Evolutionary conservation across 306 rosid species (phyloP).

Genomic region (Lathyrus sativus): DNA sequence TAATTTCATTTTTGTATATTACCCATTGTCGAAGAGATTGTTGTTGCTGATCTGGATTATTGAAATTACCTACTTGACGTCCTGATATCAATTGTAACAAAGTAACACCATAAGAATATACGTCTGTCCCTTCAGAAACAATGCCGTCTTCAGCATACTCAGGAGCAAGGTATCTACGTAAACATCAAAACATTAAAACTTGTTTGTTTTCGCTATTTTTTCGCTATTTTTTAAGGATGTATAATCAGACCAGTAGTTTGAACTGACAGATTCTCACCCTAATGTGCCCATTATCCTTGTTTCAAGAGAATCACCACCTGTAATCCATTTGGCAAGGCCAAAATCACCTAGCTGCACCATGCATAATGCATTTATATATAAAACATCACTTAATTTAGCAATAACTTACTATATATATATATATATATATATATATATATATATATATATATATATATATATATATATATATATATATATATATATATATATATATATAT

Average conservation of each 20-base stretch:
- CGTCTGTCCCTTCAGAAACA: constrained; percentile 70
- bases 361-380: constrained; percentile 11
- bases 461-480: too few relatives aligned
- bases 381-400: constrained; percentile 10
- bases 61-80: constrained; percentile 48
- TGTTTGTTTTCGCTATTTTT: background rate
- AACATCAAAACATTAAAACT: constrained; percentile 10
- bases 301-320: constrained; percentile 50
- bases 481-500: too few relatives aligned
- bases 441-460: too few relatives aligned
- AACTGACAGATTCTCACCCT: constrained; percentile 56
- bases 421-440: too few relatives aligned
- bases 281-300: constrained; percentile 83
- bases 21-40: constrained; percentile 80
- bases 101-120: constrained; percentile 69
- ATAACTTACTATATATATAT: too few relatives aligned
- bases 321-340: constrained; percentile 84
- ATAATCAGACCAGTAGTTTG: background rate
- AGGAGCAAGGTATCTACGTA: constrained; percentile 75
- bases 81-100: constrained; percentile 76
- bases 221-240: background rate
- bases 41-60: constrained; percentile 40
- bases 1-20: constrained; percentile 13
- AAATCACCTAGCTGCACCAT: constrained; percentile 74
- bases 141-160: constrained; percentile 81